Percentiles rank a stretch among this genome's conserved stretches.
Evolutionary conservation across 306 rosid genomes (phyloP).

Genomic region (Vigna hirtella): DNA sequence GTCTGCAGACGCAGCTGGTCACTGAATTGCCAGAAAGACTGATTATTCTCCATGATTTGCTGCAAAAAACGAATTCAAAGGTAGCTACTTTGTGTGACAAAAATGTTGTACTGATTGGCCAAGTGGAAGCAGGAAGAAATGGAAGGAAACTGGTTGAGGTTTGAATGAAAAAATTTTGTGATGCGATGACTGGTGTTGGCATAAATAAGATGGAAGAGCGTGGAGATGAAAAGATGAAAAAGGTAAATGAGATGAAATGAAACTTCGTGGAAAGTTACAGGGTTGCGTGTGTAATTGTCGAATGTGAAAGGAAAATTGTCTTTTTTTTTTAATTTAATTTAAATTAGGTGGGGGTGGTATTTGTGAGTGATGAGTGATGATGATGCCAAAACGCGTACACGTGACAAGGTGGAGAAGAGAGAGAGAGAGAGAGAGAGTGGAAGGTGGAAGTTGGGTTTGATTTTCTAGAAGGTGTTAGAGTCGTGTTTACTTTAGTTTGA

Average conservation of each 20-base stretch:
- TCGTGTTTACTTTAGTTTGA: constrained; percentile 7
- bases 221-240: background rate
- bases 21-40: constrained; percentile 88
- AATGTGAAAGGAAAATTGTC: constrained; percentile 36
- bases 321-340: background rate
- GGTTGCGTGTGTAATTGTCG: constrained; percentile 40
- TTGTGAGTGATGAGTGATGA: constrained; percentile 37
- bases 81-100: background rate
- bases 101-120: background rate
- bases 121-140: background rate
- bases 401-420: constrained; percentile 34
- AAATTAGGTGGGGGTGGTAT: constrained; percentile 40
- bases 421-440: constrained; percentile 15
- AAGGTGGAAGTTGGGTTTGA: constrained; percentile 38
- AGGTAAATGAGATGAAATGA: constrained; percentile 14
- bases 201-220: background rate
- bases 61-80: background rate
- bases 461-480: constrained; percentile 43
- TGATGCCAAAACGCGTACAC: constrained; percentile 50
- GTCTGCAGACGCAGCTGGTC: constrained; percentile 84
- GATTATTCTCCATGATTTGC: constrained; percentile 45
- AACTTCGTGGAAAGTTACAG: constrained; percentile 28
- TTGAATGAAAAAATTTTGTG: constrained; percentile 18
- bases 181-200: constrained; percentile 7
- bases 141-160: background rate